A percentile compares a stretch with the other conserved stretches of the same genome.
Evolutionary conservation across 2,329 filamentous ascomycete species (phyloP).

Genomic region (Penicillium sp.): DNA sequence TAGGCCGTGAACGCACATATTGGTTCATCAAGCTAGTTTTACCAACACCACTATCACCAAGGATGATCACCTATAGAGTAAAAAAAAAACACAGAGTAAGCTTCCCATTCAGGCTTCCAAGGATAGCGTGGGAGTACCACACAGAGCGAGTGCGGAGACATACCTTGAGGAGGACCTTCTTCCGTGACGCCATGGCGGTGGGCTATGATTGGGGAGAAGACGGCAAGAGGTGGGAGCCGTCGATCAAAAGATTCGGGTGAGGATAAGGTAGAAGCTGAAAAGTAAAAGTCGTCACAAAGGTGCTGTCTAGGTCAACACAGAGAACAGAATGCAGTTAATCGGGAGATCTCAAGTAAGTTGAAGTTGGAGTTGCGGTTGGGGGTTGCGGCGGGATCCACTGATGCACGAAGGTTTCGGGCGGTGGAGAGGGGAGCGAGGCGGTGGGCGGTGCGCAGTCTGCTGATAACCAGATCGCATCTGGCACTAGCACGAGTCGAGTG

Average conservation of each 20-base stretch:
- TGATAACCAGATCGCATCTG: constrained; percentile 12
- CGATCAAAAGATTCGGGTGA: neutral
- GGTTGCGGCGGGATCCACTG: constrained; percentile 26
- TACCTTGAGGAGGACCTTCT: constrained; percentile 91
- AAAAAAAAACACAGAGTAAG: constrained; percentile 3
- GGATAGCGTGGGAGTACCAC: neutral
- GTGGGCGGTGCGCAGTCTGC: constrained; percentile 8
- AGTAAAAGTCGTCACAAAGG: no score
- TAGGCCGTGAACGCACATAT: constrained; percentile 67
- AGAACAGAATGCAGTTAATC: no score
- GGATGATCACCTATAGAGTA: constrained; percentile 77
- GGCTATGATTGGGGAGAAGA: constrained; percentile 3
- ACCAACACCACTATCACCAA: constrained; percentile 96
- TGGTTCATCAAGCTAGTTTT: constrained; percentile 99
- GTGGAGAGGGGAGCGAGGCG: constrained; percentile 22
- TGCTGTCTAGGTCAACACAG: no score
- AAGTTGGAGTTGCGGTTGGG: constrained; percentile 19
- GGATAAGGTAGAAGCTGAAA: neutral
- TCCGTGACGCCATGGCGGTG: constrained; percentile 64
- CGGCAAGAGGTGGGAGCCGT: no score
- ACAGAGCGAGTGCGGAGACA: constrained; percentile 18
- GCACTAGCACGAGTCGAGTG: no score
- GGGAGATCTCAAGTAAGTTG: constrained; percentile 5
- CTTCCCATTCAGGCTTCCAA: neutral
- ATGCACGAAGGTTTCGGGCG: constrained; percentile 21